Base-by-base conservation (phyloP, 2,329 filamentous ascomycete species). In the Neofusicoccum parvum region DNA sequence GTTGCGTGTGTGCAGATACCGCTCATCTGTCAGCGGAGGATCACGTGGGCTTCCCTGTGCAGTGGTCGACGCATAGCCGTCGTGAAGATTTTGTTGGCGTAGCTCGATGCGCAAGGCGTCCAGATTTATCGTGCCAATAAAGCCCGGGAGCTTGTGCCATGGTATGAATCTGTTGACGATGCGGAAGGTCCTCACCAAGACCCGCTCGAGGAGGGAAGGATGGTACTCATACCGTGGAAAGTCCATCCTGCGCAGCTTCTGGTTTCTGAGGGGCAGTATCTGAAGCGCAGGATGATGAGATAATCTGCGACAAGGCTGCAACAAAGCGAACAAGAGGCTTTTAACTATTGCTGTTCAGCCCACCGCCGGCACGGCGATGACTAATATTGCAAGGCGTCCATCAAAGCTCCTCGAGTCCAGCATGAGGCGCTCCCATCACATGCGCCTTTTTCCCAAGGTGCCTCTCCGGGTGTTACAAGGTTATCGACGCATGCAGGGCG, bases 141-240 rank as follows among this genome's bases (percentile, higher is more conserved):
- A 68, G 6, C 72, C 72, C 1, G 80, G 79, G 0, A 83, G 73
- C 65, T 78, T 80, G 69, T 81, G 78, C 80, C 80, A 82, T 50
- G 76, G 72, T 12, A 81, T 70, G 17, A 77, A 66, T 17, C 71
- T 70, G 67, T 82, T 81, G 53, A 81, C 68, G 20, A 75, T 46
- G 17, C 78, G 75, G 67, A 80, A 82, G 2, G 74, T 14, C 10
- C 64, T 67, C 17, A 80, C 72, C 5, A 75, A 70, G 6, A 72
- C 45, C 3, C 72, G 68, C 49, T 78, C 72, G 43, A 36, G 32
- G 5, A 62, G 17, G 2, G 43, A 45, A 3, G 59, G 41, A 4
- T 39, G 41, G 27, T 34, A 62, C 11, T 37, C 36, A 6, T 7
- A 39, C 2, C 9, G 36, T 39, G 5, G 15, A 17, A 7, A 10